A percentile compares a stretch with the other conserved stretches of the same genome.
phyloP scores from a whole-genome alignment of 2,329 filamentous ascomycete genomes.

The Alternaria ventricosa region DNA sequence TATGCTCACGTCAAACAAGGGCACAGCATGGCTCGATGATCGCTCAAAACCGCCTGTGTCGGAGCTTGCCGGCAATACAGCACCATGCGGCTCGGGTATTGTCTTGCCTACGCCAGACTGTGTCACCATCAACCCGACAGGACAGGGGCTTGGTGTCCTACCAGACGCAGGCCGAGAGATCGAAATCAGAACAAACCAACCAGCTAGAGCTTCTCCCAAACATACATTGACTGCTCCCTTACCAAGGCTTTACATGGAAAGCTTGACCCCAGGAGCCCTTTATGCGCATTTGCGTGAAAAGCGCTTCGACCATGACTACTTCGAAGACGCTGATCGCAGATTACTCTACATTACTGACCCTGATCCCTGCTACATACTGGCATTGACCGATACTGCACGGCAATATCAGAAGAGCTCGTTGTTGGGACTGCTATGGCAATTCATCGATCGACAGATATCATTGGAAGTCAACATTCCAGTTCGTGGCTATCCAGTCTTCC shows the following conservation, averaged over 20 bases:
- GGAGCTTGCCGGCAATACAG: neutral
- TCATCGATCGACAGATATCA: neutral
- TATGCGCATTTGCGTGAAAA: neutral
- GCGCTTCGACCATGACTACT: neutral
- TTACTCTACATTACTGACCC: conserved; percentile 3
- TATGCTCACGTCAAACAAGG: neutral
- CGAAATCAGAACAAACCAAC: neutral
- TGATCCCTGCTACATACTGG: neutral
- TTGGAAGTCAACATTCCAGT: neutral
- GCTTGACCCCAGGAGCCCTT: neutral
- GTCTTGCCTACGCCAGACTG: neutral
- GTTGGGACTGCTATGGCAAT: neutral
- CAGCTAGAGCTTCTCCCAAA: neutral
- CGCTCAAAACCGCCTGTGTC: neutral
- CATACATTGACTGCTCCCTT: neutral
- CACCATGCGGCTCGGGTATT: neutral
- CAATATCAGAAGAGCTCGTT: neutral
- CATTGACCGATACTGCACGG: neutral
- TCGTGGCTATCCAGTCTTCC: neutral
- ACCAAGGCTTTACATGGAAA: neutral
- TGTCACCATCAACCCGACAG: neutral
- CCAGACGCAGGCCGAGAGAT: neutral
- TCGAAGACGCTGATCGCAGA: conserved; percentile 5
- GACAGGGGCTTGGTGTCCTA: neutral
- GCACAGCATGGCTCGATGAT: conserved; percentile 8